Evolutionary conservation across 306 rosid species (phyloP).

Genomic region (Betula pendula): DNA sequence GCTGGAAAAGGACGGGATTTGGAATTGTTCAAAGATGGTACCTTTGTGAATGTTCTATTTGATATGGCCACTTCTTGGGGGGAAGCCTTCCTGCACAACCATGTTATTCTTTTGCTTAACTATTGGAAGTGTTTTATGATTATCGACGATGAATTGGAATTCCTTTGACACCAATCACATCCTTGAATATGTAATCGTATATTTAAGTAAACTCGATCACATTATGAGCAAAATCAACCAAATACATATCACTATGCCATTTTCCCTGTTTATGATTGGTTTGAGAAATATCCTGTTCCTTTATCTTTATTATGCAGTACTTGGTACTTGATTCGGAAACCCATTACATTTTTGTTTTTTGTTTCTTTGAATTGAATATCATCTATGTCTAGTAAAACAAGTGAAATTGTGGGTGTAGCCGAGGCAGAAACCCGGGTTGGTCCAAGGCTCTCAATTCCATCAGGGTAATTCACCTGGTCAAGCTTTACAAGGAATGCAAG

Average conservation of each 20-base stretch:
- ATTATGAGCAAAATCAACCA: neutral
- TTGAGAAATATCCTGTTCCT: neutral
- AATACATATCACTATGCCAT: neutral
- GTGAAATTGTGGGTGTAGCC: conserved; percentile 60
- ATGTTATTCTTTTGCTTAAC: neutral
- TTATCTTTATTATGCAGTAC: neutral
- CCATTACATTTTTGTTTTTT: conserved; percentile 3
- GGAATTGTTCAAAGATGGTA: neutral
- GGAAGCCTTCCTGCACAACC: neutral
- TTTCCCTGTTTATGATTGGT: neutral
- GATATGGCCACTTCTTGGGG: neutral
- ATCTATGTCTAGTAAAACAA: conserved; percentile 23
- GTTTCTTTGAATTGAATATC: neutral
- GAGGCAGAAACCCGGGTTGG: conserved; percentile 75
- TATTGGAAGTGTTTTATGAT: neutral
- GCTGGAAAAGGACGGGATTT: neutral
- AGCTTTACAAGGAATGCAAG: conserved; percentile 84
- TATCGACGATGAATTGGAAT: neutral
- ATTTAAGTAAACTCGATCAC: neutral
- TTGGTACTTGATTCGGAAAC: neutral
- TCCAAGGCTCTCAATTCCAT: conserved; percentile 78
- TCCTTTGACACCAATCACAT: neutral
- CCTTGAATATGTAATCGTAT: neutral
- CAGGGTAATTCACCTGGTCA: conserved; percentile 70
- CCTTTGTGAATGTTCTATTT: neutral